These are phyloP conservation scores for Chlorencoelia australis DNA, from an alignment of 2,329 filamentous ascomycete genomes.

Conservation along the genomic window DNA sequence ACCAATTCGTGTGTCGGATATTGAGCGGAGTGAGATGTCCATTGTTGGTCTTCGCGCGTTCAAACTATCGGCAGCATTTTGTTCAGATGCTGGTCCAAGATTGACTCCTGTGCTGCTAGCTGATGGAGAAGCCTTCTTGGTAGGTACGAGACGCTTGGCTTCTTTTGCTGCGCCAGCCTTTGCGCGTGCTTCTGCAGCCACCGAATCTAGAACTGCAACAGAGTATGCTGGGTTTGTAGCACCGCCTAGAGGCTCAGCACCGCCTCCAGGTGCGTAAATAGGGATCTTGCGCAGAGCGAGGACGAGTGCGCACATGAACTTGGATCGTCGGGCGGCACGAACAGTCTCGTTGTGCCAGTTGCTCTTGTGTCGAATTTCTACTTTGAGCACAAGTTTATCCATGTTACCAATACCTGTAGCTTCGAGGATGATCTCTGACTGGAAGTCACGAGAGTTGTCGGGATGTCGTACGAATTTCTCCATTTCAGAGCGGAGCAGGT, in stretches of 20 bases:
- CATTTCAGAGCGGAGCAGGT: constrained; percentile 76
- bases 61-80: constrained; percentile 33
- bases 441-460: constrained; percentile 86
- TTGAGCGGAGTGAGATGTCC: constrained; percentile 13
- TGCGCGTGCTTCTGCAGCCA: constrained; percentile 54
- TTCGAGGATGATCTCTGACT: constrained; percentile 69
- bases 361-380: constrained; percentile 85
- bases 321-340: constrained; percentile 72
- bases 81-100: constrained; percentile 25
- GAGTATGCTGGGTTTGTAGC: constrained; percentile 72
- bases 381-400: constrained; percentile 74
- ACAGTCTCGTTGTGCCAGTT: constrained; percentile 85
- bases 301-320: constrained; percentile 93
- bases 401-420: constrained; percentile 72
- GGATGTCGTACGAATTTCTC: constrained; percentile 71
- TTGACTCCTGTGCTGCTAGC: constrained; percentile 8
- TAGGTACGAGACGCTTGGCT: constrained; percentile 53
- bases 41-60: constrained; percentile 16
- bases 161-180: constrained; percentile 51
- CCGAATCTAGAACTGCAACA: constrained; percentile 61
- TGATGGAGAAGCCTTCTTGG: constrained; percentile 6
- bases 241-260: constrained; percentile 48
- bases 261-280: constrained; percentile 72
- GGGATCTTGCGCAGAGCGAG: constrained; percentile 78
- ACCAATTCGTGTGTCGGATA: constrained; percentile 1